These are phyloP conservation scores for Volvariella volvacea DNA, from an alignment of 1,284 basidiomycete genomes.

Conservation along the genomic window DNA sequence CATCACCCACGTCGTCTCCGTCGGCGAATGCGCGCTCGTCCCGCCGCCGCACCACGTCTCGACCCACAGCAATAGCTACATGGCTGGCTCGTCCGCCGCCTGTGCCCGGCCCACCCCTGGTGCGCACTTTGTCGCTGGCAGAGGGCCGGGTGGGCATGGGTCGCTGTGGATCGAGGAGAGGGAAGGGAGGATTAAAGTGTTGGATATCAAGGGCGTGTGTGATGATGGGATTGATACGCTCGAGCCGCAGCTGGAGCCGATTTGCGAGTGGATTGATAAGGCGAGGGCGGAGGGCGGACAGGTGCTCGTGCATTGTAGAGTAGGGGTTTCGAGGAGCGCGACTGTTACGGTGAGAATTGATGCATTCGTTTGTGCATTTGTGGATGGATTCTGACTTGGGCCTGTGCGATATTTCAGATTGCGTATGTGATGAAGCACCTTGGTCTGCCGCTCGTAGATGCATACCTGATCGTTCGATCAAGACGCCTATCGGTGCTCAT, in stretches of 20 bases:
- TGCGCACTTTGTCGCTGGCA: constrained; percentile 35
- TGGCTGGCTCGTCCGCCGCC: constrained; percentile 9
- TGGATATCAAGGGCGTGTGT: constrained; percentile 85
- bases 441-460: constrained; percentile 82
- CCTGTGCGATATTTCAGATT: constrained; percentile 44
- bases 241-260: constrained; percentile 79
- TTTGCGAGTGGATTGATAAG: constrained; percentile 91
- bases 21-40: constrained; percentile 87
- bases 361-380: constrained; percentile 7
- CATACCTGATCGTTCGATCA: constrained; percentile 86
- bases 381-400: neutral
- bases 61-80: constrained; percentile 9
- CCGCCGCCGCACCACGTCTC: constrained; percentile 47
- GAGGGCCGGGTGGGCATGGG: constrained; percentile 49
- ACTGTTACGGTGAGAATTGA: constrained; percentile 71
- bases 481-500: constrained; percentile 81
- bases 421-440: constrained; percentile 97
- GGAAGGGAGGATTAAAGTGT: constrained; percentile 82
- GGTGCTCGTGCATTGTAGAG: constrained; percentile 93
- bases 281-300: constrained; percentile 80
- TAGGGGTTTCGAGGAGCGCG: constrained; percentile 90
- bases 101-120: constrained; percentile 21
- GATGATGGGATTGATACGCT: constrained; percentile 97
- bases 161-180: constrained; percentile 84
- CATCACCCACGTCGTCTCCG: constrained; percentile 96